Conservation (phyloP, 345 rosid species). For the Rhodomyrtus tomentosa region DNA sequence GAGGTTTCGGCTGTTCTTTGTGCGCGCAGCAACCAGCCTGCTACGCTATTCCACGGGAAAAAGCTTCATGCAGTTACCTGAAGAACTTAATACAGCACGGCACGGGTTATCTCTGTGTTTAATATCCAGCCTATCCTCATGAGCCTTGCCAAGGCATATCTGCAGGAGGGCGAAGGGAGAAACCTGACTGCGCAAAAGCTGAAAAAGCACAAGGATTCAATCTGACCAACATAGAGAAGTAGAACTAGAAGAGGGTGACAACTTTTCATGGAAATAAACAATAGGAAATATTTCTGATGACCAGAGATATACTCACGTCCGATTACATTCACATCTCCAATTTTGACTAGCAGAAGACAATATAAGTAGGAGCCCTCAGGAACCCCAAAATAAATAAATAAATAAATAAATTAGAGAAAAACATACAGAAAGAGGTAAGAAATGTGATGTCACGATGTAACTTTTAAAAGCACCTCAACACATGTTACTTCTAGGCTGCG, state of each 20-base stretch:
- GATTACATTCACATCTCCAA: conserved; percentile 65
- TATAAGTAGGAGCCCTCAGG: conserved; percentile 34
- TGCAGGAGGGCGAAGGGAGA: not conserved
- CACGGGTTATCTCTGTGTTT: not conserved
- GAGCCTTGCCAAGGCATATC: not conserved
- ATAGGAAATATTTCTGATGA: not conserved
- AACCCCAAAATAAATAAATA: not conserved
- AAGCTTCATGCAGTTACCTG: not conserved
- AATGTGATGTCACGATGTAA: not conserved
- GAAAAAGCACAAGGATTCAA: not conserved
- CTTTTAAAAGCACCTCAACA: conserved; percentile 22
- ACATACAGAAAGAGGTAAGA: not conserved
- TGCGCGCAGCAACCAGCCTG: not conserved
- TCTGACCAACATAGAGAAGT: not conserved
- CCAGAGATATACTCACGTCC: conserved; percentile 79
- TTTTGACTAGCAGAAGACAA: conserved; percentile 69
- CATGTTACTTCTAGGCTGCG: conserved; percentile 8
- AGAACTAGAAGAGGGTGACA: not conserved
- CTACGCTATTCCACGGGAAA: not conserved
- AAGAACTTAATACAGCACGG: not conserved
- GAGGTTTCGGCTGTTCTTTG: not conserved
- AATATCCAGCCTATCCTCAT: not conserved
- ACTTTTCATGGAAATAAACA: not conserved
- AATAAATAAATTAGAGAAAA: not conserved
- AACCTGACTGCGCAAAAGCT: not conserved